Percentiles rank a stretch among this genome's conserved stretches.
Evolutionary conservation across 73 alveolate species (phyloP).

Genomic region (Uronychia setigera): DNA sequence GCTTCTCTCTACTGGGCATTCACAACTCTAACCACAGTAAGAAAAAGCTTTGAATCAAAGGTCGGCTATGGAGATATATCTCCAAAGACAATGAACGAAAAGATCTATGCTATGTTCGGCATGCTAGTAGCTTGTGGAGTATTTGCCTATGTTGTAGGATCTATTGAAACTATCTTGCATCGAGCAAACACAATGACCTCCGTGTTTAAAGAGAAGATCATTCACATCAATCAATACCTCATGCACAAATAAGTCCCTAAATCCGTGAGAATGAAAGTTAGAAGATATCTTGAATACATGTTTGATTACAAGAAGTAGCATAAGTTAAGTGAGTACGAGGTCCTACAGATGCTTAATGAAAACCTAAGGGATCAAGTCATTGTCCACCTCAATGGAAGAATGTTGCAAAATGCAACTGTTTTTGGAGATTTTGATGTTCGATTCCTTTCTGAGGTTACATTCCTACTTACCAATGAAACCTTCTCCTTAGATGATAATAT

Average conservation of each 20-base stretch:
- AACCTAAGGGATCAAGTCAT: conserved; percentile 55
- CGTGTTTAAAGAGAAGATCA: conserved; percentile 42
- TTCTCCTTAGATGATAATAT: conserved; percentile 63
- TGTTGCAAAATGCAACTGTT: conserved; percentile 25
- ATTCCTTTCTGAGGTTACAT: conserved; percentile 57
- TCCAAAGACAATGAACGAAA: conserved; percentile 61
- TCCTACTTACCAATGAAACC: conserved; percentile 47
- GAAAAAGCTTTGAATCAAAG: neutral
- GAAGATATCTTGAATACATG: conserved; percentile 67
- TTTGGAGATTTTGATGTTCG: conserved; percentile 44
- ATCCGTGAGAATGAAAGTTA: conserved; percentile 41
- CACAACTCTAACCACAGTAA: conserved; percentile 62
- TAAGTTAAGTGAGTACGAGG: conserved; percentile 63
- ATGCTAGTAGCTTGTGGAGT: conserved; percentile 77
- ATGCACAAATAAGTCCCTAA: conserved; percentile 56
- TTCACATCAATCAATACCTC: conserved; percentile 58
- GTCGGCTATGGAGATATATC: conserved; percentile 68
- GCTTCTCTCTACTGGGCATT: conserved; percentile 66
- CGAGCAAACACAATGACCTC: conserved; percentile 48
- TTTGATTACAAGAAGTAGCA: conserved; percentile 56
- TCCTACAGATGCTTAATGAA: conserved; percentile 65
- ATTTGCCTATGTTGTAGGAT: conserved; percentile 66
- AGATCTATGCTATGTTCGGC: conserved; percentile 57
- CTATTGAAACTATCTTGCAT: conserved; percentile 54
- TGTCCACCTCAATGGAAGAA: conserved; percentile 59